Conservation (phyloP, 768 basidiomycete genomes). For the Chlorophyllum brunneum region DNA sequence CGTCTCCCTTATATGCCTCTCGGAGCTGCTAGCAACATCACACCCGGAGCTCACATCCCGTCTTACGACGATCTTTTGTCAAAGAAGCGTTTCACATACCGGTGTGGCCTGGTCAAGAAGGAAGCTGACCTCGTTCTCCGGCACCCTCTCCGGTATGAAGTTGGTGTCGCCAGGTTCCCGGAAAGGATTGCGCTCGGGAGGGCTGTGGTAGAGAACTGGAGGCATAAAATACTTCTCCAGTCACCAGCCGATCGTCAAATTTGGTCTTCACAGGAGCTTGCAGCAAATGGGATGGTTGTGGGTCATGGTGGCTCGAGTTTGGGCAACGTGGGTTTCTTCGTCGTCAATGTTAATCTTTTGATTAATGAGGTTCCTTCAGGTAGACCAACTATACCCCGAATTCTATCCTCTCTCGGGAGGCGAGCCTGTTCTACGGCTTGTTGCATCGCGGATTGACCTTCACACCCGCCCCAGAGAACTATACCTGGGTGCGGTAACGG, state of each 20-base stretch:
- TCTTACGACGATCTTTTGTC: constrained; percentile 38
- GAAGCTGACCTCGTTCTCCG: constrained; percentile 29
- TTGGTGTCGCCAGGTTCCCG: constrained; percentile 24
- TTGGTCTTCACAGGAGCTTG: constrained; percentile 26
- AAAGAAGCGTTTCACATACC: constrained; percentile 41
- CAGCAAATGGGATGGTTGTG: constrained; percentile 20
- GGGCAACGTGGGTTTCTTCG: constrained; percentile 33
- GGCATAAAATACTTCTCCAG: constrained; percentile 8
- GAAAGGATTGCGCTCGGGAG: constrained; percentile 22
- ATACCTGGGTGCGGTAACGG: constrained; percentile 41
- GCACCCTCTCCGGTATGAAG: constrained; percentile 46
- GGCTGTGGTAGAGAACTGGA: constrained; percentile 17
- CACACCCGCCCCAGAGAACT: constrained; percentile 43
- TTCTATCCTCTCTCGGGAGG: constrained; percentile 27
- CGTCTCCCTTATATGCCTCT: constrained; percentile 46
- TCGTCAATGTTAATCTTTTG: not conserved
- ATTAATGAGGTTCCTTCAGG: constrained; percentile 20
- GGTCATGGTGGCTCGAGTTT: constrained; percentile 33
- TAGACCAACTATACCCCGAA: constrained; percentile 29
- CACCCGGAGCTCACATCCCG: constrained; percentile 35
- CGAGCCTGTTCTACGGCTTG: constrained; percentile 1
- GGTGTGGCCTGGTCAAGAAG: constrained; percentile 33
- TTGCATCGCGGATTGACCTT: constrained; percentile 21
- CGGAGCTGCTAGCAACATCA: constrained; percentile 22
- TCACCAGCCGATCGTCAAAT: constrained; percentile 10